Percentiles rank a stretch among this genome's conserved stretches.
phyloP scores from a whole-genome alignment of 164 flowering plant genomes.

The Stephania cephalantha region DNA sequence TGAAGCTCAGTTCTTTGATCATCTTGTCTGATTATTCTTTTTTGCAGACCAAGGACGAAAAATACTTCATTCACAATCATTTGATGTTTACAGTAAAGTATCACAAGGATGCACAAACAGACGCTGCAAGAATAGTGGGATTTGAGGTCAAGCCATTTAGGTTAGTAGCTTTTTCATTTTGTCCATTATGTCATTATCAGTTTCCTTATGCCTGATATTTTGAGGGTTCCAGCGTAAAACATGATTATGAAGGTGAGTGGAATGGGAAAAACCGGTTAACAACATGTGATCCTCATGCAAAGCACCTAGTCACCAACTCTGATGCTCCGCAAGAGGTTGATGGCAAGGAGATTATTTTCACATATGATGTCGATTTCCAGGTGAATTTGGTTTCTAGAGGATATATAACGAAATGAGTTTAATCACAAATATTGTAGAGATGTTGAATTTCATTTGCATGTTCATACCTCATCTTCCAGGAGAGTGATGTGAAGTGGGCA shows the following conservation, averaged over 20 bases:
- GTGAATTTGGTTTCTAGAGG: conserved; percentile 23
- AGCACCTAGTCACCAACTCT: conserved; percentile 49
- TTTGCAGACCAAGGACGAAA: conserved; percentile 73
- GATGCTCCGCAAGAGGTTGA: conserved; percentile 85
- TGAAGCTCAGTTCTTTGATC: background rate
- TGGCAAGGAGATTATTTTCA: conserved; percentile 72
- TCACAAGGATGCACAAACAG: conserved; percentile 58
- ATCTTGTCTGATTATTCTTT: background rate
- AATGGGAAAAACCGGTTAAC: conserved; percentile 50
- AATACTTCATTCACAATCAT: conserved; percentile 82
- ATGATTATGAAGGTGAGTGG: conserved; percentile 84
- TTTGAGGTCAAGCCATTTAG: conserved; percentile 96
- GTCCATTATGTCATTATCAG: background rate
- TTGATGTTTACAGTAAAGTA: conserved; percentile 66
- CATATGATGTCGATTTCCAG: conserved; percentile 89
- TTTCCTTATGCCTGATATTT: background rate
- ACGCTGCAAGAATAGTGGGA: conserved; percentile 80
- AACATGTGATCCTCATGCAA: conserved; percentile 88
- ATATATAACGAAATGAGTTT: conserved; percentile 43
- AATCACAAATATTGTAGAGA: conserved; percentile 43
- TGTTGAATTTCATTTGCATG: conserved; percentile 60
- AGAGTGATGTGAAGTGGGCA: conserved; percentile 46
- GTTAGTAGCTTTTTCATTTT: conserved; percentile 24
- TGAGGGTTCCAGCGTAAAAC: conserved; percentile 59
- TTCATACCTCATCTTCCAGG: conserved; percentile 73